A percentile compares a stretch with the other conserved stretches of the same genome.
Evolutionary conservation across 495 filamentous ascomycete genomes (phyloP).

Genomic region (Aspergillus nanangensis): DNA sequence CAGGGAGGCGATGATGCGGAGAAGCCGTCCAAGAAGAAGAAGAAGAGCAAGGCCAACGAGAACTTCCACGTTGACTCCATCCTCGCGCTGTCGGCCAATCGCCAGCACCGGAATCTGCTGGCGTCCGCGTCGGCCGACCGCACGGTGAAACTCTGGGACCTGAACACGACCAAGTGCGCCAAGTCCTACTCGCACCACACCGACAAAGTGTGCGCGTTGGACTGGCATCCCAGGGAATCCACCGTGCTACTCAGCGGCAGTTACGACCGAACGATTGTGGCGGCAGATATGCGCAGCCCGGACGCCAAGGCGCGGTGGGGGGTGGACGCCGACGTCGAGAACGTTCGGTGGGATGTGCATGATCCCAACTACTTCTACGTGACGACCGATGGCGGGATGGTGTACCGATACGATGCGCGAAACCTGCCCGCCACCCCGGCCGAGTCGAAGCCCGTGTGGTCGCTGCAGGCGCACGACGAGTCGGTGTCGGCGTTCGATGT

Average conservation of each 20-base stretch:
- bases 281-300: constrained; percentile 89
- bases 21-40: constrained; percentile 71
- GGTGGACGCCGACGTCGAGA: constrained; percentile 93
- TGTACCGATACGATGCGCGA: constrained; percentile 84
- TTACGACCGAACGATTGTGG: constrained; percentile 89
- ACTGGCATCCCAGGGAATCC: constrained; percentile 85
- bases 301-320: constrained; percentile 80
- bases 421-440: constrained; percentile 63
- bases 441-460: constrained; percentile 82
- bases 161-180: constrained; percentile 84
- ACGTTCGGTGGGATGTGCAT: constrained; percentile 87
- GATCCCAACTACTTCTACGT: constrained; percentile 91
- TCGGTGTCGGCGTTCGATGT: constrained; percentile 94
- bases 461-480: constrained; percentile 89
- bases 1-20: constrained; percentile 57
- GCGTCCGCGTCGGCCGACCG: constrained; percentile 94
- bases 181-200: constrained; percentile 89
- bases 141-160: constrained; percentile 96
- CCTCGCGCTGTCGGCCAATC: constrained; percentile 83
- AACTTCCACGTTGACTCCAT: constrained; percentile 93
- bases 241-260: constrained; percentile 87
- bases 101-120: constrained; percentile 90
- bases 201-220: constrained; percentile 92
- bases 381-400: constrained; percentile 82
- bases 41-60: constrained; percentile 80